These are phyloP conservation scores for Salix koriyanagi DNA, from an alignment of 345 rosid species.

Conservation along the genomic window DNA sequence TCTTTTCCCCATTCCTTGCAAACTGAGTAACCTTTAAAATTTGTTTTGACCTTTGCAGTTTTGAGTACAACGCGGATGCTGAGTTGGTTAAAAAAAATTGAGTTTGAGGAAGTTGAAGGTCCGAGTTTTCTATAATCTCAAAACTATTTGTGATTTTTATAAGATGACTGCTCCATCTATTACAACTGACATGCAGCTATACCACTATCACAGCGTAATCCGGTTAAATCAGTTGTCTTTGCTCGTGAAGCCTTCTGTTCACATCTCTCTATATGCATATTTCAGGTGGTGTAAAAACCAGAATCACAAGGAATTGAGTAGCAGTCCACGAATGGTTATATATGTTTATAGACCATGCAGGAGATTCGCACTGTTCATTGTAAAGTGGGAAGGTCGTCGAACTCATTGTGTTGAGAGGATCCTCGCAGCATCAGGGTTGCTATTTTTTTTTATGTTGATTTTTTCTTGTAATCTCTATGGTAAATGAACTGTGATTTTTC, in stretches of 20 bases:
- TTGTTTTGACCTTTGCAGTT: conserved; percentile 38
- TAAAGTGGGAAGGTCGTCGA: conserved; percentile 25
- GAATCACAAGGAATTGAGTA: conserved; percentile 49
- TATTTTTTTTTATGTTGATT: background rate
- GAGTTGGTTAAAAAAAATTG: conserved; percentile 75
- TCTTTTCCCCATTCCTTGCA: background rate
- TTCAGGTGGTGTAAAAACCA: conserved; percentile 80
- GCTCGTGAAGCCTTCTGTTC: conserved; percentile 17
- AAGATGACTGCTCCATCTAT: background rate
- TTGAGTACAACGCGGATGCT: conserved; percentile 75
- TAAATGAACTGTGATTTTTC: conserved; percentile 3
- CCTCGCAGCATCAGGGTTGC: background rate
- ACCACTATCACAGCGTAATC: background rate
- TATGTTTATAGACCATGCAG: conserved; percentile 19
- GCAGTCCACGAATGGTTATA: conserved; percentile 9
- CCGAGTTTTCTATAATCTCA: conserved; percentile 2
- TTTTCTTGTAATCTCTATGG: background rate
- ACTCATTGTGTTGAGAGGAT: background rate
- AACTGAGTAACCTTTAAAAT: background rate
- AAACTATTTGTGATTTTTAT: background rate
- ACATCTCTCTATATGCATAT: background rate
- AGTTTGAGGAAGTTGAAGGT: conserved; percentile 81
- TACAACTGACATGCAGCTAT: background rate
- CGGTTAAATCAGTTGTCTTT: conserved; percentile 3
- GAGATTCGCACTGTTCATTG: conserved; percentile 9